Percentiles rank a stretch among this genome's conserved stretches.
phyloP scores from a whole-genome alignment of 1,284 basidiomycete genomes.

The Cryptococcus sp. region DNA sequence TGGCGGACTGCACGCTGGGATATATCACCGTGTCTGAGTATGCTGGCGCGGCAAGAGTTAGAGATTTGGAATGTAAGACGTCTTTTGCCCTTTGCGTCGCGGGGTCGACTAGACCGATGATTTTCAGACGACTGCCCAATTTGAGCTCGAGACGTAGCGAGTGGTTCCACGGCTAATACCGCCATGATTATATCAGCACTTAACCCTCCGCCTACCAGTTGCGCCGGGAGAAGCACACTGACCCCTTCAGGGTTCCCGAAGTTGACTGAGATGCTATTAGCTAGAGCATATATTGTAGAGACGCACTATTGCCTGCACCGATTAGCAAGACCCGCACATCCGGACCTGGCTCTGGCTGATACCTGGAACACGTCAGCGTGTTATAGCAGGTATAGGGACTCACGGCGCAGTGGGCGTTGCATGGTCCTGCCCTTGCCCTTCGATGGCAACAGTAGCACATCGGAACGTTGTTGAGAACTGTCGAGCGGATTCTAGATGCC shows the following conservation, averaged over 20 bases:
- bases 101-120: slow-evolving; percentile 88
- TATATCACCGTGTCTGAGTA: slow-evolving; percentile 84
- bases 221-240: background rate
- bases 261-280: slow-evolving; percentile 15
- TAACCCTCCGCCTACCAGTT: too few species aligned
- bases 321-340: slow-evolving; percentile 45
- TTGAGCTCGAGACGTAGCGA: slow-evolving; percentile 88
- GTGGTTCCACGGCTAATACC: slow-evolving; percentile 61
- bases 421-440: too few species aligned
- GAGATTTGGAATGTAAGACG: slow-evolving; percentile 80
- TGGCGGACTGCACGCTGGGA: slow-evolving; percentile 62
- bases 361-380: too few species aligned
- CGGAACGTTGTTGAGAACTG: too few species aligned
- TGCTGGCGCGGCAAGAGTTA: slow-evolving; percentile 83
- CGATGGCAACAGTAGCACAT: too few species aligned
- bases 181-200: background rate
- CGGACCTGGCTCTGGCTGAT: slow-evolving; percentile 9
- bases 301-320: slow-evolving; percentile 26
- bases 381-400: too few species aligned
- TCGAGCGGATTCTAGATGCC: too few species aligned
- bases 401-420: too few species aligned
- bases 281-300: background rate
- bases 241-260: slow-evolving; percentile 26
- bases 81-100: slow-evolving; percentile 71
- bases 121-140: slow-evolving; percentile 87